Percentiles rank a stretch among this genome's conserved stretches.
Conservation (phyloP, 2,329 filamentous ascomycete species). For the Ophiocordyceps camponoti-floridani region DNA sequence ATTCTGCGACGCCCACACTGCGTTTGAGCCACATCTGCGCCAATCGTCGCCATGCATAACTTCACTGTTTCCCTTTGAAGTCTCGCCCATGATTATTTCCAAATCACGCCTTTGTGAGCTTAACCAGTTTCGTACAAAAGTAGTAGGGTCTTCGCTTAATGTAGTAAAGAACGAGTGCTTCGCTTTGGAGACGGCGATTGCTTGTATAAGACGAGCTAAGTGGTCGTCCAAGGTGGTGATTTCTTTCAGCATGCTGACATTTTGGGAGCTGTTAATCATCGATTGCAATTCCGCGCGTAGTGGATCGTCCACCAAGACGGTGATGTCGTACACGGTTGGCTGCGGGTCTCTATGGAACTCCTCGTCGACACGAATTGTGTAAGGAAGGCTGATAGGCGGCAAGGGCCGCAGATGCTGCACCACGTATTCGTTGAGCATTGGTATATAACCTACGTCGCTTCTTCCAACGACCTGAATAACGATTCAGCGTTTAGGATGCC, state of each 20-base stretch:
- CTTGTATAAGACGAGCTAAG: slow-evolving; percentile 66
- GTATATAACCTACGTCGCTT: slow-evolving; percentile 68
- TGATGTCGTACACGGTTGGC: slow-evolving; percentile 79
- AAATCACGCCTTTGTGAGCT: slow-evolving; percentile 82
- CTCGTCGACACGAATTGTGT: slow-evolving; percentile 86
- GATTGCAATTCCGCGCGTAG: slow-evolving; percentile 48
- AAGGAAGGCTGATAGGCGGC: slow-evolving; percentile 65
- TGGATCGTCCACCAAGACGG: slow-evolving; percentile 70
- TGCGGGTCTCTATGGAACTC: slow-evolving; percentile 58
- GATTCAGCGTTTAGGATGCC: neutral
- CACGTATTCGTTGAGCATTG: slow-evolving; percentile 66
- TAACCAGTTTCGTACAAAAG: slow-evolving; percentile 75
- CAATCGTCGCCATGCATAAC: slow-evolving; percentile 46
- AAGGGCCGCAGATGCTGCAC: slow-evolving; percentile 62
- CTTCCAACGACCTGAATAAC: slow-evolving; percentile 48
- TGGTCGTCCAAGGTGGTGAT: slow-evolving; percentile 70
- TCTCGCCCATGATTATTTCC: slow-evolving; percentile 74
- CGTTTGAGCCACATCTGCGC: slow-evolving; percentile 38
- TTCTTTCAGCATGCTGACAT: slow-evolving; percentile 55
- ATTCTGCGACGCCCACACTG: slow-evolving; percentile 38
- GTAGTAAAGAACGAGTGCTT: slow-evolving; percentile 77
- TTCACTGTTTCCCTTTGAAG: slow-evolving; percentile 42
- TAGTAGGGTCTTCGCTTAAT: slow-evolving; percentile 63
- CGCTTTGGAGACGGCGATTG: slow-evolving; percentile 67
- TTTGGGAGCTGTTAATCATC: slow-evolving; percentile 50